Evolutionary conservation across 306 rosid genomes (phyloP).

Genomic region (Glycine tomentella): DNA sequence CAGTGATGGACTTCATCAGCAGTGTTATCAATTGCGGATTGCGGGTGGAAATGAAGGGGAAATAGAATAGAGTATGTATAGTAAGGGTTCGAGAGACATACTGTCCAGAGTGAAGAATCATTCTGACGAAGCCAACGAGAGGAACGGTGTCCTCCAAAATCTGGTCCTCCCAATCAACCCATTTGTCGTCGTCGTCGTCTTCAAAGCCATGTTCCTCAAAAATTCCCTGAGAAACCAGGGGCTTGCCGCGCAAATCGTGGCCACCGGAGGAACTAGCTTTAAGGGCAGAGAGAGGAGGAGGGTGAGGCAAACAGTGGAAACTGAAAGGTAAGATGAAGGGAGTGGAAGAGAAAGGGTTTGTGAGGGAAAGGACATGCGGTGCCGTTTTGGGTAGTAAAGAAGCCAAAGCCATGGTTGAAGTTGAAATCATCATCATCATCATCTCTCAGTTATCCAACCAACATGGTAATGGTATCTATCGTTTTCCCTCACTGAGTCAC

Average conservation of each 20-base stretch:
- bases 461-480: not conserved
- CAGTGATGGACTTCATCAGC: no score
- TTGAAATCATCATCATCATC: not conserved
- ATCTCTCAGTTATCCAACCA: slow-evolving; percentile 15
- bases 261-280: slow-evolving; percentile 60
- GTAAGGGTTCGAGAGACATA: slow-evolving; percentile 40
- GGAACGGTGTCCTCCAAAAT: slow-evolving; percentile 97
- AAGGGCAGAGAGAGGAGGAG: slow-evolving; percentile 31
- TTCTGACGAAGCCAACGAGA: slow-evolving; percentile 83
- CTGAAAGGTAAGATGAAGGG: slow-evolving; percentile 54
- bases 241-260: slow-evolving; percentile 61
- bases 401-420: slow-evolving; percentile 63
- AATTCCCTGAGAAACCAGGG: slow-evolving; percentile 47
- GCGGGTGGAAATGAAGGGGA: no score
- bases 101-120: slow-evolving; percentile 87
- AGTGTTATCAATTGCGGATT: no score
- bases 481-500: no score
- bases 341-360: slow-evolving; percentile 3
- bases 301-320: slow-evolving; percentile 6
- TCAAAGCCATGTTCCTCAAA: slow-evolving; percentile 16
- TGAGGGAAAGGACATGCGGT: slow-evolving; percentile 42
- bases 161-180: slow-evolving; percentile 98
- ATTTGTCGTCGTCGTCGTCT: slow-evolving; percentile 52
- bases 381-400: slow-evolving; percentile 58
- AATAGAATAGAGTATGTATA: no score